These are phyloP conservation scores for Perilla frutescens DNA, from an alignment of 257 asterid genomes.

Conservation along the genomic window DNA sequence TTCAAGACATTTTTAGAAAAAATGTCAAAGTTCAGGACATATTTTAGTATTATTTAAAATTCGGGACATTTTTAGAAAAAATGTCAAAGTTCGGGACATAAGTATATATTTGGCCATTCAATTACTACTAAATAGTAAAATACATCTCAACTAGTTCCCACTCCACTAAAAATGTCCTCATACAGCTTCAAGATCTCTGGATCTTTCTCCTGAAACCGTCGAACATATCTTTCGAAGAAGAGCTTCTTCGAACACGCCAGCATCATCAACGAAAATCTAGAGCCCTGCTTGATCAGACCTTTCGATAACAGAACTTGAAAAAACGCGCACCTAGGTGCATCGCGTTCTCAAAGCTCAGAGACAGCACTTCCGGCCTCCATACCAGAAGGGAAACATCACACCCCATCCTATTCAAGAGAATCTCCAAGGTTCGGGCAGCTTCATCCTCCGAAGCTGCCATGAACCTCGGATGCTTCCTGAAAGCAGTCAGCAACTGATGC, in stretches of 20 bases:
- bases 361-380: background rate
- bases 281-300: conserved; percentile 29
- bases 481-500: conserved; percentile 6
- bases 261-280: background rate
- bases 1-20: too few species aligned
- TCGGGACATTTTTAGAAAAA: too few species aligned
- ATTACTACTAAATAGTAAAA: too few species aligned
- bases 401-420: conserved; percentile 33
- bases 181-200: conserved; percentile 36
- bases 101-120: too few species aligned
- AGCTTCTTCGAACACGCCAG: background rate
- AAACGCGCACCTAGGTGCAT: conserved; percentile 38
- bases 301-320: conserved; percentile 29
- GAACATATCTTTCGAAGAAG: conserved; percentile 31
- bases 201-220: conserved; percentile 26
- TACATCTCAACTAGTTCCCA: too few species aligned
- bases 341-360: conserved; percentile 31
- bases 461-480: conserved; percentile 7
- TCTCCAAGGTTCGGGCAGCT: conserved; percentile 9
- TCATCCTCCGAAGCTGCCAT: conserved; percentile 5
- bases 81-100: too few species aligned
- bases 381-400: background rate
- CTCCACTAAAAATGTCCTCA: background rate
- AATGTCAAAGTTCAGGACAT: too few species aligned
- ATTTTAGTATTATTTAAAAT: too few species aligned